Conservation (phyloP, 2,329 filamentous ascomycete species). For the Myriosclerotinia duriaeana region DNA sequence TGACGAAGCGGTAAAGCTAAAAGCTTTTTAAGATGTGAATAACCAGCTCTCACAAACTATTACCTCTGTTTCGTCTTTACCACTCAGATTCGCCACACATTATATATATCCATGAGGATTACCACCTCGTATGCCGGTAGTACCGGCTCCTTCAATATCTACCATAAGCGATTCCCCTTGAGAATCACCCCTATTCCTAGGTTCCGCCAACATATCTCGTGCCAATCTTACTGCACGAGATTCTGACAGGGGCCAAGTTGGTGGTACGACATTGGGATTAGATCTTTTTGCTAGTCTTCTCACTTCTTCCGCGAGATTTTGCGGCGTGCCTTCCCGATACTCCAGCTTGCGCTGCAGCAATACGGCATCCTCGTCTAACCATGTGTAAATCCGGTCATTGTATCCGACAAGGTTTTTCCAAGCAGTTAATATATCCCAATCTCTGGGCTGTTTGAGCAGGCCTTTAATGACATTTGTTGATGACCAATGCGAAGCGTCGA, state of each 20-base stretch:
- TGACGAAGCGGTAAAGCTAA: neutral
- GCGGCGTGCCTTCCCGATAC: slow-evolving; percentile 28
- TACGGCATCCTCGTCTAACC: slow-evolving; percentile 27
- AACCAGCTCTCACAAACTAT: neutral
- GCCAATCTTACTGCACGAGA: slow-evolving; percentile 1
- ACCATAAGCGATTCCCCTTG: neutral
- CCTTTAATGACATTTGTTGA: slow-evolving; percentile 31
- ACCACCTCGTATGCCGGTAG: neutral
- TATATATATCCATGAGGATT: neutral
- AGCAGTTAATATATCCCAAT: slow-evolving; percentile 28
- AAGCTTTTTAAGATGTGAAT: neutral
- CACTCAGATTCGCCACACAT: neutral
- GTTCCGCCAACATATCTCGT: neutral
- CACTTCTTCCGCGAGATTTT: slow-evolving; percentile 17
- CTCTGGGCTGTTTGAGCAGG: slow-evolving; percentile 29
- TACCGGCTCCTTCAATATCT: neutral
- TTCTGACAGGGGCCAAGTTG: slow-evolving; percentile 1
- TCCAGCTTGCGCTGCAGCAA: slow-evolving; percentile 30
- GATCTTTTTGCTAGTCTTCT: slow-evolving; percentile 23
- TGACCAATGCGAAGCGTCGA: slow-evolving; percentile 27
- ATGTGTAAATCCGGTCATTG: slow-evolving; percentile 25
- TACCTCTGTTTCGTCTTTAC: neutral
- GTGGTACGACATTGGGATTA: neutral
- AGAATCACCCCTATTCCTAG: neutral
- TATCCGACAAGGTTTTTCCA: slow-evolving; percentile 28